phyloP scores from a whole-genome alignment of 352 stramenopile species.

The Globisporangium apiculatum region DNA sequence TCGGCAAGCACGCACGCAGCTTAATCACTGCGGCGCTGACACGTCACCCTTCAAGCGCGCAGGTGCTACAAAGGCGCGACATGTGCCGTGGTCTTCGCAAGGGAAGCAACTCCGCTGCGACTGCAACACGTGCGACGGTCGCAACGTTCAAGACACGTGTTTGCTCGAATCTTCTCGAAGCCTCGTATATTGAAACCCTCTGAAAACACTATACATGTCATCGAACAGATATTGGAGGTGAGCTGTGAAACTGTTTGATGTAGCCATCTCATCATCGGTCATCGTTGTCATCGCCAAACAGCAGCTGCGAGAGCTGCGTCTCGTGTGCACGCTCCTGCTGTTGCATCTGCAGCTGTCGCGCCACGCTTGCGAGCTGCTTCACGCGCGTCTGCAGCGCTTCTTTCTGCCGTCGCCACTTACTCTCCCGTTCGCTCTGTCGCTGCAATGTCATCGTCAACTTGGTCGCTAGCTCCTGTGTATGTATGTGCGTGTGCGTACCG shows the following conservation, averaged over 20 bases:
- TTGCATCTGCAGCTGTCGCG: conserved; percentile 15
- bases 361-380: conserved; percentile 17
- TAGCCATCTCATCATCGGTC: conserved; percentile 2
- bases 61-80: too few relatives aligned
- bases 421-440: conserved; percentile 1
- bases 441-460: conserved; percentile 8
- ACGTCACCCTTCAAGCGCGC: too few relatives aligned
- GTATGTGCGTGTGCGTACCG: background rate
- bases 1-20: too few relatives aligned
- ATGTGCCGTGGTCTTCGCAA: too few relatives aligned
- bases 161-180: conserved; percentile 12
- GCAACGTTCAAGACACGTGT: too few relatives aligned
- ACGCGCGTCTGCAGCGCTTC: conserved; percentile 12
- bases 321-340: conserved; percentile 23
- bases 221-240: too few relatives aligned
- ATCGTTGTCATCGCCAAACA: conserved; percentile 6
- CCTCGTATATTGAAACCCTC: background rate
- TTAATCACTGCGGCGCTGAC: too few relatives aligned
- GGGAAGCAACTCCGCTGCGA: too few relatives aligned
- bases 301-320: conserved; percentile 11
- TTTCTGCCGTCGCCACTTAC: conserved; percentile 12
- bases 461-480: conserved; percentile 6
- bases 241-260: background rate
- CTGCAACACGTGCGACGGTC: too few relatives aligned
- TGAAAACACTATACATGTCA: too few relatives aligned